These are phyloP conservation scores for Capsicum rhomboideum DNA, from an alignment of 257 asterid species.

Conservation along the genomic window DNA sequence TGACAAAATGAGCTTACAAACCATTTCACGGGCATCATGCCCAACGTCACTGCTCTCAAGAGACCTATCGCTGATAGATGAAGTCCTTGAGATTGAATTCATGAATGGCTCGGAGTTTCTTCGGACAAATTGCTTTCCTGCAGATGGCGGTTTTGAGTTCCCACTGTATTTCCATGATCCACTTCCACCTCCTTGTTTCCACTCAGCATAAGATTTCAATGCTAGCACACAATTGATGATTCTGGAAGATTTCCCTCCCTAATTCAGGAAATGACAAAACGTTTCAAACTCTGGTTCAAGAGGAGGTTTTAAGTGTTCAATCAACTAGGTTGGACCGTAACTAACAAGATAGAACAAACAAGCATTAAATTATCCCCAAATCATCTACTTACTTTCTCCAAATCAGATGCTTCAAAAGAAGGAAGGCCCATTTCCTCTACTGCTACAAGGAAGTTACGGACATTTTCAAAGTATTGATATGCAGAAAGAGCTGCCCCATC, in stretches of 20 bases:
- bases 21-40: constrained; percentile 33
- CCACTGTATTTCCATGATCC: constrained; percentile 61
- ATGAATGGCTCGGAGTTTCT: constrained; percentile 51
- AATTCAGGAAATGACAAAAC: neutral
- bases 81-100: constrained; percentile 44
- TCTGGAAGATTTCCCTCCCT: constrained; percentile 87
- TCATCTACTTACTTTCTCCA: constrained; percentile 52
- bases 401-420: constrained; percentile 79
- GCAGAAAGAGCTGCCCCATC: constrained; percentile 89
- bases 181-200: constrained; percentile 74
- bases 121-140: constrained; percentile 40
- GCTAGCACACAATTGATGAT: constrained; percentile 72
- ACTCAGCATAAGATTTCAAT: constrained; percentile 60
- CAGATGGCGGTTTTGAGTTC: constrained; percentile 41
- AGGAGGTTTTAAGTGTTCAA: neutral
- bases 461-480: constrained; percentile 76
- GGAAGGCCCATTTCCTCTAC: constrained; percentile 76
- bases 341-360: neutral
- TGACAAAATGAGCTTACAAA: constrained; percentile 19
- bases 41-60: constrained; percentile 32
- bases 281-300: neutral
- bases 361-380: neutral
- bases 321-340: neutral
- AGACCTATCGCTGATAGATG: constrained; percentile 39
- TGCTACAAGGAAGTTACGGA: constrained; percentile 73